Percentiles rank a stretch among this genome's conserved stretches.
Evolutionary conservation across 805 yeast genomes (phyloP).

Genomic region (Suhomyces canberraensis): DNA sequence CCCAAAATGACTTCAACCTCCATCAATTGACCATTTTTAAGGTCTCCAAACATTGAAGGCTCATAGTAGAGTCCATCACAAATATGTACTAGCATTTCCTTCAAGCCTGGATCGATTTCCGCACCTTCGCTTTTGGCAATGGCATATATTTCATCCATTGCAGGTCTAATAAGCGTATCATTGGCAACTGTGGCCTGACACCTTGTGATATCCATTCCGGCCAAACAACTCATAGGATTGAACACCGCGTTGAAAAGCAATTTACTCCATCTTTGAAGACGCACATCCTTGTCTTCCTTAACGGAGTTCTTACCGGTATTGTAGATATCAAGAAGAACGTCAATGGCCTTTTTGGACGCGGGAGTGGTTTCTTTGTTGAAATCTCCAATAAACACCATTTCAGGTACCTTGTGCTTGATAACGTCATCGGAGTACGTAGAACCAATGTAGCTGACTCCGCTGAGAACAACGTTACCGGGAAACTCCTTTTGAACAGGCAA

Average conservation of each 20-base stretch:
- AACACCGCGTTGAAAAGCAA: conserved; percentile 34
- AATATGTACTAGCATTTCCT: conserved; percentile 49
- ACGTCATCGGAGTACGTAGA: conserved; percentile 25
- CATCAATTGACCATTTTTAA: conserved; percentile 33
- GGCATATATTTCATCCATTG: conserved; percentile 62
- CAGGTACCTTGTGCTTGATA: conserved; percentile 17
- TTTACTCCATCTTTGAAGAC: conserved; percentile 38
- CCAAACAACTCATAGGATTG: conserved; percentile 34
- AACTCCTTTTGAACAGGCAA: conserved; percentile 26
- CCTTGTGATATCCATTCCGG: conserved; percentile 32
- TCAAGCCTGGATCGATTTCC: conserved; percentile 47
- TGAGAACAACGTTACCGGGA: conserved; percentile 32
- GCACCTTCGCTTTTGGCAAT: conserved; percentile 71
- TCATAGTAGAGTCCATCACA: conserved; percentile 41
- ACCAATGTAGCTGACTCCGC: conserved; percentile 36
- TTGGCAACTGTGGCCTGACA: conserved; percentile 34
- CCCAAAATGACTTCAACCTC: conserved; percentile 42
- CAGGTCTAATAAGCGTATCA: conserved; percentile 42
- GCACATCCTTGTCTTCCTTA: conserved; percentile 26
- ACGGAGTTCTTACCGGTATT: conserved; percentile 25
- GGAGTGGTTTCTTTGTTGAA: conserved; percentile 9
- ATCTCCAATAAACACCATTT: conserved; percentile 17
- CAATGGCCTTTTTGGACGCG: conserved; percentile 12
- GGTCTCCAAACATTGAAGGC: conserved; percentile 42
- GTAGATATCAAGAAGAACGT: conserved; percentile 25